Conservation (phyloP, 345 rosid species). For the Pistacia vera region DNA sequence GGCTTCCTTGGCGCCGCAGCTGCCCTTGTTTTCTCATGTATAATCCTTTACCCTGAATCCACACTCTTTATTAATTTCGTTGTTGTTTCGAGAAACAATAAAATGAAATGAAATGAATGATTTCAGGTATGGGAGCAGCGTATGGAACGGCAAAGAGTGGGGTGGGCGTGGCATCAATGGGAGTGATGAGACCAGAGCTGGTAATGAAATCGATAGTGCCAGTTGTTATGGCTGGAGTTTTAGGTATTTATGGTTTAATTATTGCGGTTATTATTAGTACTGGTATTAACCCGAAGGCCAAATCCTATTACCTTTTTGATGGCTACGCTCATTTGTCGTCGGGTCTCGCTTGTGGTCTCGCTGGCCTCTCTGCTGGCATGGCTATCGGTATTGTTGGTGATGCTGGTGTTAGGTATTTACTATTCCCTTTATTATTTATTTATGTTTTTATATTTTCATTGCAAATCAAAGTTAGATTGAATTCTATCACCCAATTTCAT, state of each 20-base stretch:
- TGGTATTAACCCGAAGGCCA: conserved; percentile 84
- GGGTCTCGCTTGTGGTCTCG: conserved; percentile 55
- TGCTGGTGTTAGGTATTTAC: conserved; percentile 55
- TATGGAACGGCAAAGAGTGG: conserved; percentile 88
- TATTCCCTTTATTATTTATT: background rate
- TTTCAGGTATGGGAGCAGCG: conserved; percentile 80
- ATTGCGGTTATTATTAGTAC: conserved; percentile 86
- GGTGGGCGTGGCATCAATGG: conserved; percentile 86
- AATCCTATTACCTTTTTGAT: conserved; percentile 76
- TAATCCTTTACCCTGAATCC: background rate
- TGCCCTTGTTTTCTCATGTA: conserved; percentile 46
- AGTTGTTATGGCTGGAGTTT: conserved; percentile 87
- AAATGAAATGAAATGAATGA: background rate
- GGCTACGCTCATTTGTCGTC: conserved; percentile 77
- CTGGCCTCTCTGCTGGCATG: conserved; percentile 65
- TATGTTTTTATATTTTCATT: background rate
- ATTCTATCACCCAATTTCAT: background rate
- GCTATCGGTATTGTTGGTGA: conserved; percentile 65
- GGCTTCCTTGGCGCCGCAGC: conserved; percentile 57
- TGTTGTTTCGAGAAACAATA: background rate
- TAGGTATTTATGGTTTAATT: conserved; percentile 81
- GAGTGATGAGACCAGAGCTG: conserved; percentile 90
- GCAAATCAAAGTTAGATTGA: background rate
- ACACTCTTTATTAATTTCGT: too few relatives aligned
- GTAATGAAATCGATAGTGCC: conserved; percentile 90